Evolutionary conservation across 495 filamentous ascomycete species (phyloP), one percentile per base, ranked within the genome.

Genomic region (Trichoderma asperelloides): DNA sequence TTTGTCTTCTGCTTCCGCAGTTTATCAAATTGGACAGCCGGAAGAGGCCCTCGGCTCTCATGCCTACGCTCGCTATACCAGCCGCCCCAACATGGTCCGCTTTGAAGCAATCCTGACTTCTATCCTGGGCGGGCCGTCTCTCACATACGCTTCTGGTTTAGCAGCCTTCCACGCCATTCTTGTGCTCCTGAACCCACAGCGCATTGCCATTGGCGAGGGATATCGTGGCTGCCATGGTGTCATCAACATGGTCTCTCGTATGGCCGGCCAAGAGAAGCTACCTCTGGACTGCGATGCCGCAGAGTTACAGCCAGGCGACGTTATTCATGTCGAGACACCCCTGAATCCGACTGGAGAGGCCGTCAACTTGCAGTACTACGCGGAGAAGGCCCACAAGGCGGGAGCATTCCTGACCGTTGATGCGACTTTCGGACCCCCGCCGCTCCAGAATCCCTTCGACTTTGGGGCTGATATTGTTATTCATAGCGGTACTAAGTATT

Each of bases 201-300:
- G 86, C 41, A 85, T 98, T 57, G 84, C 91, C 70, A 89, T 97
- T 69, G 87, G 87, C 47, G 86, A 82, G 60, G 91, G 91, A 41
- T 98, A 98, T 77, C 95, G 97, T 78, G 95, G 95, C 71, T 94
- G 89, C 76, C 92, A 96, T 77, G 91, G 89, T 65, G 88, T 95
- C 18, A 83, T 96, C 65, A 74, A 74, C 9, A 75, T 98, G 62
- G 81, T 94, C 66, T 71, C 80, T 68, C 88, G 88, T 69, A 83
- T 96, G 18, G 90, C 85, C 21, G 88, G 88, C 0, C 82, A 93
- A 23, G 73, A 86, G 67, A 82, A 87, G 60, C 79, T 96, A 12
- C 76, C 80, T 1, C 81, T 95, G 13, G 81, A 89, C 71, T 76
- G 68, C 30, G 77, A 75, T 66, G 73, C 25, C 12, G 55, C 77